Evolutionary conservation across 176 grass and related monocot species (phyloP), one percentile per base, ranked within the genome.

Genomic region (Oryza glumipatula): DNA sequence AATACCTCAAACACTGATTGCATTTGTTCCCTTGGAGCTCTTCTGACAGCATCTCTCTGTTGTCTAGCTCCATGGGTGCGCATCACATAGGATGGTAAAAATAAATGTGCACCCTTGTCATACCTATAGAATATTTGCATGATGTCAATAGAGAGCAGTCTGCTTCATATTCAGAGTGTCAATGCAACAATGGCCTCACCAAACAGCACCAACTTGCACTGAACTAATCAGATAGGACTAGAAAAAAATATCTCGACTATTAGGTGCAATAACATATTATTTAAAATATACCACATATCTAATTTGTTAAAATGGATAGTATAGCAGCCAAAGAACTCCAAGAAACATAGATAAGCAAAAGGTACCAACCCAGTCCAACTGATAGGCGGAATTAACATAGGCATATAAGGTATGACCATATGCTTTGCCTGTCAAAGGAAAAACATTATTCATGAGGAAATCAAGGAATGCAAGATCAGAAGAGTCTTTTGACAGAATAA

Each of bases 331-430:
- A 70, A 21, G 64, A 81, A 85, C 33, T 60, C 10, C 68, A 47
- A 68, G n/a, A 48, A 79, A 64, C 46, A 56, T 51, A 33, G 64
- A 68, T 45, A 68, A 64, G 48, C n/a, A 83, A 86, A 26, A 23
- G 61, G 45, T 79, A 90, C 89, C 24, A 82, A 98, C 96, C 96
- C 91, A 49, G 77, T 92, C 96, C 96, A 98, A 87, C 24, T 70
- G 30, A 94, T 65, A 65, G 96, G 96, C 30, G 93, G 96, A 83
- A 98, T 88, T 79, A 98, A 86, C 96, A 98, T 98, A 70, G 96
- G 96, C 96, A 98, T 95, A 78, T 98, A 98, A 41, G 93, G 96
- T 32, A 98, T 94, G 73, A 98, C 89, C 69, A 95, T 94, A 72
- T 98, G 93, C 71, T 90, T 95, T 88, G 96, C 96, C 96, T 98